phyloP scores from a whole-genome alignment of 1,284 basidiomycete genomes.

The Moniliophthora roreri region DNA sequence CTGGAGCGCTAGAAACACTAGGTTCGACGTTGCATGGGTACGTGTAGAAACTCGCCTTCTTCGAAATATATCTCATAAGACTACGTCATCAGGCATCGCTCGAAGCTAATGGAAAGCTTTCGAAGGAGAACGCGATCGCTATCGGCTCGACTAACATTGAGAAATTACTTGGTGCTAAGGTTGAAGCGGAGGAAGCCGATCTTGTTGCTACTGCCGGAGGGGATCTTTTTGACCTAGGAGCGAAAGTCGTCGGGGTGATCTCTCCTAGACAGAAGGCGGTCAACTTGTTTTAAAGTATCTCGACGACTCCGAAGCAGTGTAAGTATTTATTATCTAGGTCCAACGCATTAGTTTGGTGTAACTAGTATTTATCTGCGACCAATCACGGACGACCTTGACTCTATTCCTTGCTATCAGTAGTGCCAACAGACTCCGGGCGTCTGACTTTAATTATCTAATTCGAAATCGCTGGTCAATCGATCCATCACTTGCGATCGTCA shows the following conservation, averaged over 20 bases:
- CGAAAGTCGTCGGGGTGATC: slow-evolving; percentile 46
- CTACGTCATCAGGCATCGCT: slow-evolving; percentile 32
- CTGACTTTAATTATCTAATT: too few relatives aligned
- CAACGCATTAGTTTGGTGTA: too few relatives aligned
- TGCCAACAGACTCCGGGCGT: too few relatives aligned
- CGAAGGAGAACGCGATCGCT: slow-evolving; percentile 19
- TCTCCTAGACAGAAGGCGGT: slow-evolving; percentile 31
- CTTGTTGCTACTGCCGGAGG: slow-evolving; percentile 56
- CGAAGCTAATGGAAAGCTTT: slow-evolving; percentile 29
- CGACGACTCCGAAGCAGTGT: too few relatives aligned
- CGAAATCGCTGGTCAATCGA: too few relatives aligned
- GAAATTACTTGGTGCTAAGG: slow-evolving; percentile 36
- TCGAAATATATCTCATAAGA: background rate
- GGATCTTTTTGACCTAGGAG: slow-evolving; percentile 42
- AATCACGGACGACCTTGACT: too few relatives aligned
- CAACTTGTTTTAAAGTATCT: slow-evolving; percentile 25
- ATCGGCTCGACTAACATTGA: slow-evolving; percentile 31
- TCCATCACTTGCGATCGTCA: too few relatives aligned
- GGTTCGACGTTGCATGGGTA: slow-evolving; percentile 75
- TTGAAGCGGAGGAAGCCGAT: slow-evolving; percentile 28
- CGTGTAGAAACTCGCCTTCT: slow-evolving; percentile 13
- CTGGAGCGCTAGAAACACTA: slow-evolving; percentile 65
- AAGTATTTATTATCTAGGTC: too few relatives aligned
- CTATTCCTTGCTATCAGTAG: too few relatives aligned
- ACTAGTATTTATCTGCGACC: too few relatives aligned